These are phyloP conservation scores for Sporothrix luriei DNA, from an alignment of 2,329 filamentous ascomycete species.

Conservation along the genomic window DNA sequence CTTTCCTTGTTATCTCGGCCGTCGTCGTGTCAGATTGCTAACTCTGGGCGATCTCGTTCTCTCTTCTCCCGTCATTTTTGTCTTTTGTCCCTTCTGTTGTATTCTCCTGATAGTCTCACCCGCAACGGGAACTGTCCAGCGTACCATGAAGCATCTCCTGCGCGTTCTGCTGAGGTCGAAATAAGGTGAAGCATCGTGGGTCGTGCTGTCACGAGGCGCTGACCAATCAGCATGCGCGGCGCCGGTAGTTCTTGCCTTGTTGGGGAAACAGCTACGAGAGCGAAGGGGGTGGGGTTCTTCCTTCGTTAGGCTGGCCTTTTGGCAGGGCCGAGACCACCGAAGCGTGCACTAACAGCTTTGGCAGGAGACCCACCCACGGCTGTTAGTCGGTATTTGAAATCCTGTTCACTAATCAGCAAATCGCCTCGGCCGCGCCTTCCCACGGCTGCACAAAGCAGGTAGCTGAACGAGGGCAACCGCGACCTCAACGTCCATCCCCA, in stretches of 20 bases:
- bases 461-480: background rate
- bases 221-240: background rate
- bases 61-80: no score
- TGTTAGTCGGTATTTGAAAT: slow-evolving; percentile 22
- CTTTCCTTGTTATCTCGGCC: no score
- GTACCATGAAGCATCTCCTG: background rate
- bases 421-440: background rate
- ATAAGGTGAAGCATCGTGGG: background rate
- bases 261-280: background rate
- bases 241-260: background rate
- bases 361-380: background rate
- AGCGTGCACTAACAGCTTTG: background rate
- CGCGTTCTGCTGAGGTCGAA: background rate
- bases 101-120: no score
- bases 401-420: slow-evolving; percentile 29
- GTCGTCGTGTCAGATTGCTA: no score
- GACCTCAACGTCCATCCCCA: background rate
- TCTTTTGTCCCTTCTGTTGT: no score
- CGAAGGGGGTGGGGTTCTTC: background rate
- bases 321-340: background rate
- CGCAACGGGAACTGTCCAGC: no score
- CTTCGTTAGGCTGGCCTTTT: background rate
- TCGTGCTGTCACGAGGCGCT: background rate
- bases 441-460: background rate
- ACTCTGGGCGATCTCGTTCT: no score